phyloP scores from a whole-genome alignment of 140 eudicot genomes.

The Erigeron philadelphicus region DNA sequence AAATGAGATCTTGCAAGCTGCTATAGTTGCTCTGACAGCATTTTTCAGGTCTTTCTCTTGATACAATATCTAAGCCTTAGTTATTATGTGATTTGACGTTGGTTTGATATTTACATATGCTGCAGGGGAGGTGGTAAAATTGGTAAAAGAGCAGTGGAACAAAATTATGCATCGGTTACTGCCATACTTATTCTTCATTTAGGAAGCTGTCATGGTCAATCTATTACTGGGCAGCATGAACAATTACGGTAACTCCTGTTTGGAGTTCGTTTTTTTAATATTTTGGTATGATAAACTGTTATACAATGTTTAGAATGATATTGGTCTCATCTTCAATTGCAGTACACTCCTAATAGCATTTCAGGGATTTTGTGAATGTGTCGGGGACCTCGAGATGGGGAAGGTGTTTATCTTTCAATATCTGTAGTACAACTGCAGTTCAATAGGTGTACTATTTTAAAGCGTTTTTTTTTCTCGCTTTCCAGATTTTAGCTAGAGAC shows the following conservation, averaged over 20 bases:
- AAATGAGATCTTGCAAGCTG: conserved; percentile 73
- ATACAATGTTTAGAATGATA: conserved; percentile 12
- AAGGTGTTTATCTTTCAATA: conserved; percentile 47
- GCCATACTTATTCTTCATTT: conserved; percentile 81
- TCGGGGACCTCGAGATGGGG: conserved; percentile 98
- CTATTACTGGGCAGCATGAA: conserved; percentile 63
- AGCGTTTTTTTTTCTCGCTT: not conserved
- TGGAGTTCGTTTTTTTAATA: not conserved
- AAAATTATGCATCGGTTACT: conserved; percentile 78
- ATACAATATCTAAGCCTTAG: conserved; percentile 12
- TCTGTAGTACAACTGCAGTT: conserved; percentile 8
- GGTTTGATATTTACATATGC: conserved; percentile 14
- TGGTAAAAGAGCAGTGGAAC: conserved; percentile 85
- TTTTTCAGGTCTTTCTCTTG: conserved; percentile 65
- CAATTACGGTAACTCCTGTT: conserved; percentile 56
- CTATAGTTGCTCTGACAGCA: conserved; percentile 85
- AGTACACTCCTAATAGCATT: conserved; percentile 73
- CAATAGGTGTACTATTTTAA: too few relatives aligned
- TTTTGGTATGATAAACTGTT: conserved; percentile 8
- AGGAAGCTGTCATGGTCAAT: conserved; percentile 79
- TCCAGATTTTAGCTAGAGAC: conserved; percentile 83
- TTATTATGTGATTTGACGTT: conserved; percentile 16
- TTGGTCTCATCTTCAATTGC: conserved; percentile 23
- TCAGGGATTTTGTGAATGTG: conserved; percentile 98
- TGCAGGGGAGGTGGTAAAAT: conserved; percentile 94